A percentile compares a stretch with the other conserved stretches of the same genome.
phyloP scores from a whole-genome alignment of 2,329 filamentous ascomycete genomes.

The Beauveria scarabaeidicola region DNA sequence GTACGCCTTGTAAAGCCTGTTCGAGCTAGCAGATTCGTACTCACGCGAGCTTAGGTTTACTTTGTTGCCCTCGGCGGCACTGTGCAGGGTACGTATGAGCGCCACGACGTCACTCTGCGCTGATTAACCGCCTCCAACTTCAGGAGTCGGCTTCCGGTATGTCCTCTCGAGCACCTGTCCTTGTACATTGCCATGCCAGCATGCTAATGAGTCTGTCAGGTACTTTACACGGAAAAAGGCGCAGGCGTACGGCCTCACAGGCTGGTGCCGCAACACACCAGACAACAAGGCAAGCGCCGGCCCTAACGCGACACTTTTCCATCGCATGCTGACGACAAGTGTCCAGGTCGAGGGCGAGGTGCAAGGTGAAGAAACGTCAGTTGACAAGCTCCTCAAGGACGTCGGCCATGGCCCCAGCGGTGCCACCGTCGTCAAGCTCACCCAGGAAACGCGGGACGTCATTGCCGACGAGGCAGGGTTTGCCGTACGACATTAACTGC shows the following conservation, averaged over 20 bases:
- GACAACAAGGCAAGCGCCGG: conserved; percentile 40
- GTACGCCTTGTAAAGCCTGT: conserved; percentile 15
- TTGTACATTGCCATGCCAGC: not conserved
- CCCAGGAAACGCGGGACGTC: conserved; percentile 56
- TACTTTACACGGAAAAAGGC: conserved; percentile 49
- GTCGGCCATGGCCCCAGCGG: conserved; percentile 65
- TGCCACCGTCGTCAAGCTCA: conserved; percentile 65
- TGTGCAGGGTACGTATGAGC: conserved; percentile 53
- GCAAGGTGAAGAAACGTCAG: conserved; percentile 59
- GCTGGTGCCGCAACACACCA: conserved; percentile 53
- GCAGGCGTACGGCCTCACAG: conserved; percentile 41
- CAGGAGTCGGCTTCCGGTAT: conserved; percentile 50
- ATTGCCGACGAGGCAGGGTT: conserved; percentile 64
- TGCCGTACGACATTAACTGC: conserved; percentile 36
- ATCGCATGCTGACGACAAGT: conserved; percentile 7
- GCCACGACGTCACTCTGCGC: conserved; percentile 15
- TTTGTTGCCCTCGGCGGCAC: conserved; percentile 55
- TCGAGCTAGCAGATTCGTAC: no score
- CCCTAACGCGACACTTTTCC: not conserved
- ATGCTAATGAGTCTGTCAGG: conserved; percentile 21
- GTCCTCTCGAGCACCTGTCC: no score
- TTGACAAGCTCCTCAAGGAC: conserved; percentile 65
- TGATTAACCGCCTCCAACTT: conserved; percentile 17
- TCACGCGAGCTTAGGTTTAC: conserved; percentile 37
- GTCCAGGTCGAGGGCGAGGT: conserved; percentile 78